Conservation (phyloP, 306 rosid genomes). For the Quillaja saponaria region DNA sequence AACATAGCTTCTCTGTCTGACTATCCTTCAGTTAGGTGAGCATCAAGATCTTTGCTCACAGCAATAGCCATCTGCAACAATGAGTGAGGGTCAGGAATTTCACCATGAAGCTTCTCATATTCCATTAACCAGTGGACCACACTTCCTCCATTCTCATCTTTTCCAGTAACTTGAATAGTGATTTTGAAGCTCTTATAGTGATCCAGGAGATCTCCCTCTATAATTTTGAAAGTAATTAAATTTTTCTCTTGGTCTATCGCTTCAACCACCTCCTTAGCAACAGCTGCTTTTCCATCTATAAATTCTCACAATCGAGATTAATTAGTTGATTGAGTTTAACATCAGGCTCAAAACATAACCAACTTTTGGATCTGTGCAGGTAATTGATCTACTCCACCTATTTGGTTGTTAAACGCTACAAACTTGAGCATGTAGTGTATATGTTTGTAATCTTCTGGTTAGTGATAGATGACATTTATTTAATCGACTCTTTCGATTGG, state of each 20-base stretch:
- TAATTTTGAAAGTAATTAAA: slow-evolving; percentile 30
- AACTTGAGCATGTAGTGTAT: too few species aligned
- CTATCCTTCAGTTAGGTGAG: slow-evolving; percentile 1
- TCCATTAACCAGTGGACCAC: slow-evolving; percentile 35
- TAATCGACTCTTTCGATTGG: too few species aligned
- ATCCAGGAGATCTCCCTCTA: slow-evolving; percentile 36
- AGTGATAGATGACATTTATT: too few species aligned
- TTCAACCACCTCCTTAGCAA: slow-evolving; percentile 33
- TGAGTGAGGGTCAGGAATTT: slow-evolving; percentile 30
- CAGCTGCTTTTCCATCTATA: slow-evolving; percentile 32
- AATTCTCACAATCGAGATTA: too few species aligned
- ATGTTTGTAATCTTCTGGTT: too few species aligned
- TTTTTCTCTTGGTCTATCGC: slow-evolving; percentile 38
- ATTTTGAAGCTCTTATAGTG: slow-evolving; percentile 20
- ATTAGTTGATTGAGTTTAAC: not conserved
- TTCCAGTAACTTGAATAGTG: slow-evolving; percentile 13
- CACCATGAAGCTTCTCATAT: slow-evolving; percentile 39
- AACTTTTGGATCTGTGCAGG: too few species aligned
- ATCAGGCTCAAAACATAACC: not conserved
- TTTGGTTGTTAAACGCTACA: too few species aligned
- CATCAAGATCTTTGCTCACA: slow-evolving; percentile 33
- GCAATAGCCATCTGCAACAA: slow-evolving; percentile 15
- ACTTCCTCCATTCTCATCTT: slow-evolving; percentile 23
- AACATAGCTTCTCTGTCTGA: too few species aligned
- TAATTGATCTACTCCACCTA: too few species aligned